Evolutionary conservation across 805 yeast genomes (phyloP).

Genomic region (Jamesozyma rosinii): DNA sequence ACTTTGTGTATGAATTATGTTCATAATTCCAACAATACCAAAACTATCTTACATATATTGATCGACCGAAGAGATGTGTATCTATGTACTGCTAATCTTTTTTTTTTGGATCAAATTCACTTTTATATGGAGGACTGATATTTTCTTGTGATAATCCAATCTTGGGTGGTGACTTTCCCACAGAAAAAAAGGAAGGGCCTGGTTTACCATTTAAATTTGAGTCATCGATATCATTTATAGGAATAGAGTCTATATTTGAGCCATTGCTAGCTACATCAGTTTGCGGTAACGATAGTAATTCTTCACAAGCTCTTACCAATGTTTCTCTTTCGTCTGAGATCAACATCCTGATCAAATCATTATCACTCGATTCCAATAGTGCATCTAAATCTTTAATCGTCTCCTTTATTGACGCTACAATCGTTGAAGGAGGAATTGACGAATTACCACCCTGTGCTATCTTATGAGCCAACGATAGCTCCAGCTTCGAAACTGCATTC

Average conservation of each 20-base stretch:
- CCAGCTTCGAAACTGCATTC: conserved; percentile 13
- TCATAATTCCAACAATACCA: not conserved
- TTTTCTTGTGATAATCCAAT: conserved; percentile 12
- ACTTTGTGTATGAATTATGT: not conserved
- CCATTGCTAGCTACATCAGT: too few relatives aligned
- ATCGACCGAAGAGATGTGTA: not conserved
- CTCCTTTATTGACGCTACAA: conserved; percentile 1
- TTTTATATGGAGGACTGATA: not conserved
- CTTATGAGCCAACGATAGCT: conserved; percentile 8
- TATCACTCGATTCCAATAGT: not conserved
- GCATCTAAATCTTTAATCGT: conserved; percentile 1
- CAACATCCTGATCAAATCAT: conserved; percentile 4
- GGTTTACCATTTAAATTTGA: not conserved
- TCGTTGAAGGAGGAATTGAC: not conserved
- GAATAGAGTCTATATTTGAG: too few relatives aligned
- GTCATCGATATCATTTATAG: not conserved
- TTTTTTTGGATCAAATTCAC: not conserved
- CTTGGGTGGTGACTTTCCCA: conserved; percentile 27
- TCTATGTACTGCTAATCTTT: not conserved
- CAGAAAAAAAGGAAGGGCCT: conserved; percentile 11
- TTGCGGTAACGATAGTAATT: conserved; percentile 4
- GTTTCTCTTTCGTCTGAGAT: conserved; percentile 15
- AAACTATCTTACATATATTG: not conserved
- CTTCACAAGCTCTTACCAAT: conserved; percentile 15
- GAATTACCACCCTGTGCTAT: not conserved